Evolutionary conservation across 73 alveolate genomes (phyloP).

Genomic region (Durusdinium trenchii): DNA sequence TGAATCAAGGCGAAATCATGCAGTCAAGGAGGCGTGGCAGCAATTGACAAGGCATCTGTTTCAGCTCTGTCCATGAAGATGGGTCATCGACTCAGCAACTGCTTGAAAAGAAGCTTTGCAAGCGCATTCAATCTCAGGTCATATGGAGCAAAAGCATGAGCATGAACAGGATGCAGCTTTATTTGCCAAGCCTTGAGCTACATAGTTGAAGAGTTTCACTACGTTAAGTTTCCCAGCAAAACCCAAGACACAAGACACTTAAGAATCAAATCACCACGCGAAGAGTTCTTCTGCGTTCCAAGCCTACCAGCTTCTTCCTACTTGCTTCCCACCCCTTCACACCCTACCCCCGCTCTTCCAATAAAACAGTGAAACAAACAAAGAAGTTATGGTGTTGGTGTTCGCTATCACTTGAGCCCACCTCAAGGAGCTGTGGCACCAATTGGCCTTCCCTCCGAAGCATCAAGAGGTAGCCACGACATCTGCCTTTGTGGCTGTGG

Average conservation of each 20-base stretch:
- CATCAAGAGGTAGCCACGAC: background rate
- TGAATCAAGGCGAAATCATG: background rate
- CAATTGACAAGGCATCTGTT: conserved; percentile 43
- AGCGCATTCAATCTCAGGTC: background rate
- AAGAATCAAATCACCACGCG: background rate
- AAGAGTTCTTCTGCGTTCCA: background rate
- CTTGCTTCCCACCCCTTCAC: background rate
- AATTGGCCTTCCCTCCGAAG: conserved; percentile 17
- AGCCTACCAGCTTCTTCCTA: background rate
- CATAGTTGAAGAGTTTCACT: background rate
- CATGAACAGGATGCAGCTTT: conserved; percentile 7
- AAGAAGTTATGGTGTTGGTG: background rate
- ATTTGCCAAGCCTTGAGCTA: background rate
- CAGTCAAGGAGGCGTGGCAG: conserved; percentile 31
- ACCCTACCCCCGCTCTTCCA: background rate
- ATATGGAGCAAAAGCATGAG: conserved; percentile 30
- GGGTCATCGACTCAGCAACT: background rate
- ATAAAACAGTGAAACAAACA: background rate
- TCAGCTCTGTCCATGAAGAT: conserved; percentile 44
- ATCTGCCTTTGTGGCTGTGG: conserved; percentile 15
- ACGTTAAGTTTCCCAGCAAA: background rate
- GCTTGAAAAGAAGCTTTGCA: background rate
- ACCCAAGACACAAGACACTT: background rate
- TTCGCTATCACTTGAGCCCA: background rate
- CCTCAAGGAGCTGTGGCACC: conserved; percentile 43